These are phyloP conservation scores for Leccinum barrowsii DNA, from an alignment of 768 basidiomycete species.

Conservation along the genomic window DNA sequence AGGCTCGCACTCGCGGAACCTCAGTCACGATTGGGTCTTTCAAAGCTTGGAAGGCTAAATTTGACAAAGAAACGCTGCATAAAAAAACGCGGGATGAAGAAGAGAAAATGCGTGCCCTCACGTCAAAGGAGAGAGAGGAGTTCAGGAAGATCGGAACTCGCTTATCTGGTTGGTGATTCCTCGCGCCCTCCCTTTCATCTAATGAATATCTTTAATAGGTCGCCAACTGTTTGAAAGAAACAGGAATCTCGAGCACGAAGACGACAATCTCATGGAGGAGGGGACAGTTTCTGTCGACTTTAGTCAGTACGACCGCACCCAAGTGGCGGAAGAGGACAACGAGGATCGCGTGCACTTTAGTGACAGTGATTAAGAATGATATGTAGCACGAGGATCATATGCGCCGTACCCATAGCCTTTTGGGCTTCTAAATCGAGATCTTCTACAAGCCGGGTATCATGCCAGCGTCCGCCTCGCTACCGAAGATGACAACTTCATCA, in stretches of 20 bases:
- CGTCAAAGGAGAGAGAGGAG: slow-evolving; percentile 84
- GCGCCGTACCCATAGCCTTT: slow-evolving; percentile 6
- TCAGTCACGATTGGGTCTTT: slow-evolving; percentile 83
- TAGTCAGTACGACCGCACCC: slow-evolving; percentile 79
- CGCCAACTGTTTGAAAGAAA: slow-evolving; percentile 90
- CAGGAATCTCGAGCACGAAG: slow-evolving; percentile 63
- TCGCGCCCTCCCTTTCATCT: background rate
- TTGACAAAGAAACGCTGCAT: slow-evolving; percentile 62
- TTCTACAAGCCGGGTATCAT: slow-evolving; percentile 58
- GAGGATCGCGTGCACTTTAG: slow-evolving; percentile 73
- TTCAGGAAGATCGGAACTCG: slow-evolving; percentile 60
- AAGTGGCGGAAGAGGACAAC: slow-evolving; percentile 42
- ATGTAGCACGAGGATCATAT: slow-evolving; percentile 7
- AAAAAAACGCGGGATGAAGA: slow-evolving; percentile 73
- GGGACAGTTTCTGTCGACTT: slow-evolving; percentile 84
- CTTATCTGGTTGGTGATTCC: slow-evolving; percentile 54
- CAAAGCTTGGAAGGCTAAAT: slow-evolving; percentile 73
- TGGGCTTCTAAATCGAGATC: slow-evolving; percentile 11
- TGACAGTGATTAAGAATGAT: slow-evolving; percentile 68
- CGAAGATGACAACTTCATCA: slow-evolving; percentile 50
- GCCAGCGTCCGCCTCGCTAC: slow-evolving; percentile 50
- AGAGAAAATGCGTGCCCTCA: slow-evolving; percentile 64
- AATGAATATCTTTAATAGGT: slow-evolving; percentile 45
- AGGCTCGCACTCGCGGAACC: slow-evolving; percentile 86
- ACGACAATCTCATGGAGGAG: slow-evolving; percentile 80